phyloP scores from a whole-genome alignment of 2,329 filamentous ascomycete species.

The Didymella segeticola region DNA sequence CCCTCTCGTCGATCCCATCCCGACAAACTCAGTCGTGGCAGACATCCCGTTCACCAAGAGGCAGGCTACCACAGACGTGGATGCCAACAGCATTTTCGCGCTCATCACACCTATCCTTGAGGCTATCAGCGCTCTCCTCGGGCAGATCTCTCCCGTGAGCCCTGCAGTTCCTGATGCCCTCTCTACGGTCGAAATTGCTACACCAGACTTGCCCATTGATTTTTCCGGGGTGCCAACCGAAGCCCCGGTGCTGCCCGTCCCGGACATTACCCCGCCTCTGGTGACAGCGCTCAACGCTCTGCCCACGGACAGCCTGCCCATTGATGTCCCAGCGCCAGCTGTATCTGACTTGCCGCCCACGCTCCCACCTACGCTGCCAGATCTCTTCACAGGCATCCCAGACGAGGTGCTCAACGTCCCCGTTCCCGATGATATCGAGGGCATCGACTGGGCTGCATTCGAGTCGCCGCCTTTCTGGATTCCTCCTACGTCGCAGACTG shows the following conservation, averaged over 20 bases:
- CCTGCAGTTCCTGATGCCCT: background rate
- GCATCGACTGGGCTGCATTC: constrained; percentile 10
- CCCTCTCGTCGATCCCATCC: background rate
- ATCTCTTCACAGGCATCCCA: background rate
- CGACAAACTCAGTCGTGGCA: background rate
- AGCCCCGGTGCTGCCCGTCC: background rate
- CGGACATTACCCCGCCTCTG: background rate
- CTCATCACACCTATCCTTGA: constrained; percentile 1
- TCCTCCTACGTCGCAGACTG: background rate
- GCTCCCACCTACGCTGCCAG: background rate
- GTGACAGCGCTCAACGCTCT: background rate
- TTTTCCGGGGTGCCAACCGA: background rate
- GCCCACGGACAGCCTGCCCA: background rate
- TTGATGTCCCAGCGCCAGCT: background rate
- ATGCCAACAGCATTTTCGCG: background rate
- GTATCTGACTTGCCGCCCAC: background rate
- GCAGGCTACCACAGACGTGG: background rate
- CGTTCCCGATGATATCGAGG: constrained; percentile 7
- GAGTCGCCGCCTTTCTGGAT: constrained; percentile 3
- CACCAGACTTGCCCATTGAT: background rate
- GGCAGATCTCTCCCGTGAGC: background rate
- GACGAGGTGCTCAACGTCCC: constrained; percentile 4
- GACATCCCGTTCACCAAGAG: constrained; percentile 5
- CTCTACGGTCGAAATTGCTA: background rate
- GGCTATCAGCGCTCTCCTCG: background rate